phyloP scores from a whole-genome alignment of 2,329 filamentous ascomycete genomes.

The Elsinoe arachidis region DNA sequence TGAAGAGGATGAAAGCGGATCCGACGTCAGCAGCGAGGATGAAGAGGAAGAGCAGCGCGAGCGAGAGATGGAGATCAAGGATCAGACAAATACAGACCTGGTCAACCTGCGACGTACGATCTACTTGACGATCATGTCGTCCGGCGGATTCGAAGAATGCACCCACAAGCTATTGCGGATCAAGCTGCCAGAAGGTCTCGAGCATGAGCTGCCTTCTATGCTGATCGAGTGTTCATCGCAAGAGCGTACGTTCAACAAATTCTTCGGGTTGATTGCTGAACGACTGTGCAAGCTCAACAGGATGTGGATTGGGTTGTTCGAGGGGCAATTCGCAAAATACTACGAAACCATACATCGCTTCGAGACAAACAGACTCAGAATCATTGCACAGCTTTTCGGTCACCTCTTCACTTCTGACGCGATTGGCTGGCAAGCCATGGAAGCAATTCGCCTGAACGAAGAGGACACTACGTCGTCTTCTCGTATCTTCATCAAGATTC shows the following conservation, averaged over 20 bases:
- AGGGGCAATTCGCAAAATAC: constrained; percentile 81
- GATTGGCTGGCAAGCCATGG: constrained; percentile 85
- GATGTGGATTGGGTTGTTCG: constrained; percentile 87
- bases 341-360: constrained; percentile 97
- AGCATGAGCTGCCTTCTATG: constrained; percentile 90
- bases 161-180: constrained; percentile 91
- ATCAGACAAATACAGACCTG: constrained; percentile 91
- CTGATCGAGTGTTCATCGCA: constrained; percentile 94
- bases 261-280: constrained; percentile 90
- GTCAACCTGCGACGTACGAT: constrained; percentile 90
- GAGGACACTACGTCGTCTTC: constrained; percentile 94
- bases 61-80: constrained; percentile 87
- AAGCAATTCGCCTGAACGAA: constrained; percentile 80
- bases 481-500: constrained; percentile 96
- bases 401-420: constrained; percentile 82
- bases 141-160: constrained; percentile 90
- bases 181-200: constrained; percentile 75
- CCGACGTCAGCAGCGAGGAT: constrained; percentile 35
- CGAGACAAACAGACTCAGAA: constrained; percentile 89
- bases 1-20: constrained; percentile 56
- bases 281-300: constrained; percentile 93
- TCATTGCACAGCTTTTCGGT: constrained; percentile 90
- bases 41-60: constrained; percentile 64
- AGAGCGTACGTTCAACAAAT: constrained; percentile 94
- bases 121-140: constrained; percentile 96